Evolutionary conservation across 176 grass and related monocot species (phyloP), one percentile per base, ranked within the genome.

Genomic region (Tillandsia fasciculata): DNA sequence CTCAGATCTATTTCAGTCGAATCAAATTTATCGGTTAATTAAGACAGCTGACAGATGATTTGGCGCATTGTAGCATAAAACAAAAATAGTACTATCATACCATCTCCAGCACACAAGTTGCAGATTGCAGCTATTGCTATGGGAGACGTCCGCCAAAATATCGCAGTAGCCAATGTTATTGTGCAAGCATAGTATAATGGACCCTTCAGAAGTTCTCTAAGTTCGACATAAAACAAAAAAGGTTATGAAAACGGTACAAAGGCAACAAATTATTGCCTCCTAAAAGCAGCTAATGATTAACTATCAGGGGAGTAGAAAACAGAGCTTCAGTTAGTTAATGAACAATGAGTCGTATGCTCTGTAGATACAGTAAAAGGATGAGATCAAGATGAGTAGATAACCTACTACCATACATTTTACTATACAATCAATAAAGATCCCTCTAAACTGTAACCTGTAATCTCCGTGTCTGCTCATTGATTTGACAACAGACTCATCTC

Each of bases 111-210:
- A 69, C 82, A 97, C 33, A 92, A 57, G 51, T 97, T 97, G 79
- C 89, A 97, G 42, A 97, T 74, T 63, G 78, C 80, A 18, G 89
- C 77, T n/a, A 93, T 80, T 48, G 87, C 83, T 58, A 99, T 77
- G 15, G 89, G 94, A 42, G 86, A 92, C 66, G 83, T 90, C 67
- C 84, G 74, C 89, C 94, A 93, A 26, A 93, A 91, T 63, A 99
- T 48, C 10, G 79, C 49, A 0, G 89, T 90, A 12, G 82, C 79
- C 15, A 97, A 70, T 65, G 86, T 84, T 64, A 87, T 14, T 67
- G 89, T 84, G 76, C 88, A 97, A 1, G 84, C 86, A 59, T 92
- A 90, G 26, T 90, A 92, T 64, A 97, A 64, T 2, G 94, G 94
- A 2, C 89, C 94, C 78, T 83, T 90, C 18, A 97, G 81, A 70